Percentiles rank a stretch among this genome's conserved stretches.
phyloP scores from a whole-genome alignment of 345 rosid genomes.

The Acer yangbiense region DNA sequence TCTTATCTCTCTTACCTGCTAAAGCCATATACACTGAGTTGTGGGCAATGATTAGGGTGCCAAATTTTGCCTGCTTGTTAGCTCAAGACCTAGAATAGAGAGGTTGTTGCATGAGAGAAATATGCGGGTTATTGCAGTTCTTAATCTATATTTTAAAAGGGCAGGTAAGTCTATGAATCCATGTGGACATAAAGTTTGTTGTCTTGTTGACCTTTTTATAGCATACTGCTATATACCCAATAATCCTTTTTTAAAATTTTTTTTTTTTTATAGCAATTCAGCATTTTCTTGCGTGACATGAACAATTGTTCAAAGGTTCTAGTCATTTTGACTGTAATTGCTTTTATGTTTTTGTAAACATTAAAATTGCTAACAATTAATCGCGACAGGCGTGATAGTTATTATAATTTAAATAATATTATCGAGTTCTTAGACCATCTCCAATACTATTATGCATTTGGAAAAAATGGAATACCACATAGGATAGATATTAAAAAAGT shows the following conservation, averaged over 20 bases:
- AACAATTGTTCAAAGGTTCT: background rate
- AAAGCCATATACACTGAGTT: no score
- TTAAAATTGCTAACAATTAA: no score
- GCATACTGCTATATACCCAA: background rate
- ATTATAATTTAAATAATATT: no score
- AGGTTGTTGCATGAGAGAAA: no score
- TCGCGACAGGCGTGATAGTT: no score
- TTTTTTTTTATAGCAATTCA: background rate
- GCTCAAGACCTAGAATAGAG: background rate
- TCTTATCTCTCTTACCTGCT: no score
- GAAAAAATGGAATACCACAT: no score
- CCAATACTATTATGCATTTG: no score
- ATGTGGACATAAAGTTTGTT: background rate
- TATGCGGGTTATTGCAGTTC: no score
- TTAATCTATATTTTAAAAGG: background rate
- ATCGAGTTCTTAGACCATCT: no score
- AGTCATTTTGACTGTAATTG: background rate
- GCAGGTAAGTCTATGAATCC: background rate
- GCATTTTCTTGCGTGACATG: background rate
- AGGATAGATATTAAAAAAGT: no score
- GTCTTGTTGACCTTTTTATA: background rate
- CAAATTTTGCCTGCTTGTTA: background rate
- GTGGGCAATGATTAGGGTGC: background rate
- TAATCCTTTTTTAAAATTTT: background rate
- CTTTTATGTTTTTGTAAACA: background rate